Percentiles rank a stretch among this genome's conserved stretches.
phyloP scores from a whole-genome alignment of 202 grass and related monocot species.

The Elaeis oleifera region DNA sequence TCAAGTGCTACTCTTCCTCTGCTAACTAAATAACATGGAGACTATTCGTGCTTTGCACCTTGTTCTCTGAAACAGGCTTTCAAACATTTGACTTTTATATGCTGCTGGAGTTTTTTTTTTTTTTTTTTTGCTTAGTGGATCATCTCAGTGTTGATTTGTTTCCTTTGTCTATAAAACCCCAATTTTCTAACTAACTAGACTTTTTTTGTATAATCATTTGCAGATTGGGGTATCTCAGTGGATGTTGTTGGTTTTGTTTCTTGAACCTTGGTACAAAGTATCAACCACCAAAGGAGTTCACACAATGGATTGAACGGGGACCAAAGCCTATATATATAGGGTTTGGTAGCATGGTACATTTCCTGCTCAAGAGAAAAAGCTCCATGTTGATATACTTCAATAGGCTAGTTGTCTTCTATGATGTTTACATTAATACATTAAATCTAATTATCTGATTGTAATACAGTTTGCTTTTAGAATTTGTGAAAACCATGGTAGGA shows the following conservation, averaged over 20 bases:
- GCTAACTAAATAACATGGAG: too few species aligned
- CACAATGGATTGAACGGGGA: conserved; percentile 74
- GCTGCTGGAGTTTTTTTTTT: too few species aligned
- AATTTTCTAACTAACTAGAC: background rate
- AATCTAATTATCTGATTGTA: too few species aligned
- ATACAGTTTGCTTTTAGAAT: too few species aligned
- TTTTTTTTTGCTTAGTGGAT: too few species aligned
- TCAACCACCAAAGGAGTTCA: conserved; percentile 59
- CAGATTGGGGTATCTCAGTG: conserved; percentile 93
- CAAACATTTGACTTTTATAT: too few species aligned
- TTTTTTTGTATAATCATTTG: conserved; percentile 5
- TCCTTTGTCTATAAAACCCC: background rate
- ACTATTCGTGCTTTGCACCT: too few species aligned
- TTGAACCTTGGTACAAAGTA: conserved; percentile 93
- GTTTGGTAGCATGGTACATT: conserved; percentile 94
- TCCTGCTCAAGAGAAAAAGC: background rate
- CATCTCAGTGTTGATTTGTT: background rate
- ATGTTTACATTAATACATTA: too few species aligned
- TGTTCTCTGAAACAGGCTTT: too few species aligned
- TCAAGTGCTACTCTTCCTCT: too few species aligned
- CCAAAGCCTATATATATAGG: conserved; percentile 92
- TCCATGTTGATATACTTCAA: conserved; percentile 8
- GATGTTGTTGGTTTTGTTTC: conserved; percentile 98
- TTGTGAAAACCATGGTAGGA: too few species aligned
- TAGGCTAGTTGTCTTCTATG: conserved; percentile 6